These are phyloP conservation scores for Clarireedia homoeocarpa DNA, from an alignment of 2,329 filamentous ascomycete species.

Conservation along the genomic window DNA sequence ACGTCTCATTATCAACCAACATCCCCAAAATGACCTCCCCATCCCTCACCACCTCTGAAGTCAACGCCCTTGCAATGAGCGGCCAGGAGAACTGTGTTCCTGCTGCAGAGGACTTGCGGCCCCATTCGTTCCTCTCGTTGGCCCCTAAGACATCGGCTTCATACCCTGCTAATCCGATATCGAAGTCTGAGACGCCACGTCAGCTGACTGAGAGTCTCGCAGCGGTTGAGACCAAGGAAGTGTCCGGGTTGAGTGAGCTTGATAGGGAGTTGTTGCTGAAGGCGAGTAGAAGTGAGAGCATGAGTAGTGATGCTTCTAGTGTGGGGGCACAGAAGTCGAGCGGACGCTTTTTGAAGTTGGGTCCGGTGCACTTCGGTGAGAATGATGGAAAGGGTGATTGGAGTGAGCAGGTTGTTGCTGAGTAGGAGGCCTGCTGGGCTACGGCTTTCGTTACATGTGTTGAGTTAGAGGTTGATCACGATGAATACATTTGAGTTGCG, in stretches of 20 bases:
- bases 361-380: conserved; percentile 23
- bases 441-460: background rate
- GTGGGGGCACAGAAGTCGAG: conserved; percentile 1
- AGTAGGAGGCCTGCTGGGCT: background rate
- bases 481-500: no score
- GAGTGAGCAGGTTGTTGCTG: conserved; percentile 19
- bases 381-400: conserved; percentile 21
- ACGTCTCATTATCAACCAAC: conserved; percentile 1
- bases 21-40: conserved; percentile 3
- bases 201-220: conserved; percentile 10
- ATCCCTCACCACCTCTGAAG: conserved; percentile 8
- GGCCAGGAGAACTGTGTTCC: conserved; percentile 17
- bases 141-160: conserved; percentile 22
- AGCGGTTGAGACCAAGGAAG: conserved; percentile 6
- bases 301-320: conserved; percentile 6
- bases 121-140: conserved; percentile 22
- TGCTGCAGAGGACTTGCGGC: conserved; percentile 12
- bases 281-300: conserved; percentile 1
- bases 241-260: conserved; percentile 4
- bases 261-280: background rate
- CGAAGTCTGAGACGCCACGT: background rate
- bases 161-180: conserved; percentile 15
- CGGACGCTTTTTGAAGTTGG: conserved; percentile 23
- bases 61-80: conserved; percentile 9
- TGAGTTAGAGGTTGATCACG: background rate